Conservation (phyloP, 495 filamentous ascomycete species). For the Darksidea phi region DNA sequence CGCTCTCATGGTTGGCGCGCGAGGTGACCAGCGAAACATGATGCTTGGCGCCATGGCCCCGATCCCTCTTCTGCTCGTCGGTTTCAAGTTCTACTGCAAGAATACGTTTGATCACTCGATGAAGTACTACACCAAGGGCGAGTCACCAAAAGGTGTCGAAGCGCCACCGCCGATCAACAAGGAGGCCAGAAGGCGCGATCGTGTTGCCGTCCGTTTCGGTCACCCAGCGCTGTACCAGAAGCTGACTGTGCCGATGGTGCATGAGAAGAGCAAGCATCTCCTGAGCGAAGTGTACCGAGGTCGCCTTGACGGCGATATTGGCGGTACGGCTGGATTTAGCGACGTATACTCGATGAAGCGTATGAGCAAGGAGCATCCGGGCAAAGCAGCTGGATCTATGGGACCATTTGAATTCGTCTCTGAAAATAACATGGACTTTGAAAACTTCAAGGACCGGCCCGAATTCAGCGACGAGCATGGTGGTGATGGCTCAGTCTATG, state of each 20-base stretch:
- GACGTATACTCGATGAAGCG: slow-evolving; percentile 70
- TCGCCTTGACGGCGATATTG: slow-evolving; percentile 60
- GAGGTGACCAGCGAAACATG: slow-evolving; percentile 45
- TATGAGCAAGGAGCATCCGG: slow-evolving; percentile 74
- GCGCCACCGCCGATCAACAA: slow-evolving; percentile 49
- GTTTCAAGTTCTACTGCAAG: slow-evolving; percentile 84
- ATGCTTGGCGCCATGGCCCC: slow-evolving; percentile 70
- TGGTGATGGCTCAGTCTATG: slow-evolving; percentile 57
- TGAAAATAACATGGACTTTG: slow-evolving; percentile 88
- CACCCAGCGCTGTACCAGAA: slow-evolving; percentile 87
- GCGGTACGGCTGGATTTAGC: slow-evolving; percentile 49
- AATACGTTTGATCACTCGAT: slow-evolving; percentile 71
- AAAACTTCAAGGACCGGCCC: slow-evolving; percentile 81
- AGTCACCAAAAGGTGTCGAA: slow-evolving; percentile 58
- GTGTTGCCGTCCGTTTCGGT: slow-evolving; percentile 77
- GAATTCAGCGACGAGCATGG: slow-evolving; percentile 89
- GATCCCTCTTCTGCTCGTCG: slow-evolving; percentile 73
- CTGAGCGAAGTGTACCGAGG: slow-evolving; percentile 79
- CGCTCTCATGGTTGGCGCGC: slow-evolving; percentile 56
- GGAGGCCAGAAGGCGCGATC: slow-evolving; percentile 58
- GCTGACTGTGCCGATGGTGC: slow-evolving; percentile 93
- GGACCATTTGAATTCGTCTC: slow-evolving; percentile 83
- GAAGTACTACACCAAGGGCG: slow-evolving; percentile 68
- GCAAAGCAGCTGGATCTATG: slow-evolving; percentile 55
- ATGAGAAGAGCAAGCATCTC: slow-evolving; percentile 79